Evolutionary conservation across 768 basidiomycete species (phyloP), one percentile per base, ranked within the genome.

Genomic region (Suillus bovinus): DNA sequence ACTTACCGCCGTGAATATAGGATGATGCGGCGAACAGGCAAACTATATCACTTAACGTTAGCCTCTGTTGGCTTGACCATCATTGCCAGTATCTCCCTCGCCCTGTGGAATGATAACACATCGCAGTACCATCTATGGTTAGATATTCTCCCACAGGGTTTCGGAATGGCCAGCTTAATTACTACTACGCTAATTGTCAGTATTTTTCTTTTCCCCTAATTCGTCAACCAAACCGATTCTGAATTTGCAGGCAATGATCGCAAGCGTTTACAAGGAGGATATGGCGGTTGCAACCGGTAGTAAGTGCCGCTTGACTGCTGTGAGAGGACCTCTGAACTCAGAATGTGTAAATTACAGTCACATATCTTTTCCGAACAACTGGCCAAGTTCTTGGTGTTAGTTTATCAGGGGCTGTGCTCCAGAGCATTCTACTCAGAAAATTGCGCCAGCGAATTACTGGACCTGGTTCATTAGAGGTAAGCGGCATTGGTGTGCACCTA

Each of bases 321-420:
- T 56, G n/a, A 13, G 22, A 24, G 14, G 27, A 44, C 22, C 38
- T 36, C 27, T 39, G 54, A 60, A 64, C 70, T 41, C 59, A 58
- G 20, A n/a, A 31, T 58, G 5, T 24, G 49, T 53, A n/a, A 33
- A 60, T 46, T 53, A 20, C 68, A 96, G 94, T 96, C 69, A 92
- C 91, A 36, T 99, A 99, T 76, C 81, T 97, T 53, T 96, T 96
- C 80, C 81, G 96, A 65, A 95, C 94, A 9, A 91, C 93, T 20
- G 96, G 96, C 3, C 96, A 98, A 79, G 97, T 97, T 27, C 82
- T 98, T 60, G 97, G 96, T 39, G 96, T 99, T 59, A 91, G 92
- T 68, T 78, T 96, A 52, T 88, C 88, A 67, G 92, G 94, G 24
- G 89, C 93, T 0, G 73, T 99, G 31, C 77, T 96, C 36, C 96